These are phyloP conservation scores for Penicillium polonicum DNA, from an alignment of 2,329 filamentous ascomycete genomes.

Conservation along the genomic window DNA sequence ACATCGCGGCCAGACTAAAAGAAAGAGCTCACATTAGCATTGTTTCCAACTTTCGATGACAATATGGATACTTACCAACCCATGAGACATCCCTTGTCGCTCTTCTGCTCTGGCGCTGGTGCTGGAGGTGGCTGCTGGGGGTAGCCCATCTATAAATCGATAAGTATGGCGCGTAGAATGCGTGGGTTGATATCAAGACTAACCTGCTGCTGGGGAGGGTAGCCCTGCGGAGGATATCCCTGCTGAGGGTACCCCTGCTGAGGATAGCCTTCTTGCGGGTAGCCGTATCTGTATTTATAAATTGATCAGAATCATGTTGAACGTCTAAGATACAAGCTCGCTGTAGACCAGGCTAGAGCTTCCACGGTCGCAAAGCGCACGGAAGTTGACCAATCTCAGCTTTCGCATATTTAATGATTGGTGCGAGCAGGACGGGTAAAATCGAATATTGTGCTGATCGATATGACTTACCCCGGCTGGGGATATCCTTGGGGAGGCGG, in stretches of 20 bases:
- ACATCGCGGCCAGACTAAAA: constrained; percentile 54
- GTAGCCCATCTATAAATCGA: neutral
- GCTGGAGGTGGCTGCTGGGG: constrained; percentile 13
- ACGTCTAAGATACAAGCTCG: neutral
- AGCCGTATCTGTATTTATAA: constrained; percentile 22
- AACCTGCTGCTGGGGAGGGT: constrained; percentile 12
- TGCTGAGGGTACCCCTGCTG: neutral
- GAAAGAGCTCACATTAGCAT: constrained; percentile 10
- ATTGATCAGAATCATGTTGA: neutral
- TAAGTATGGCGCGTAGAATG: neutral
- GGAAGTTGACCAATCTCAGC: no score
- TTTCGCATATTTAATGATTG: no score
- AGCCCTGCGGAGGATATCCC: constrained; percentile 23
- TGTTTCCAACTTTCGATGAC: neutral
- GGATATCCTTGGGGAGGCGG: constrained; percentile 31
- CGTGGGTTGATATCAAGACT: neutral
- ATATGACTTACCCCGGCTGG: no score
- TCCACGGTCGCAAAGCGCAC: neutral
- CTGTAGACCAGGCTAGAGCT: neutral
- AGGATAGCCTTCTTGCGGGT: neutral
- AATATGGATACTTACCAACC: constrained; percentile 45
- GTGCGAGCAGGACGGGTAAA: no score
- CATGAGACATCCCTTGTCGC: constrained; percentile 45
- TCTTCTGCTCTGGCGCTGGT: constrained; percentile 35
- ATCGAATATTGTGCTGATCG: no score